A percentile compares a stretch with the other conserved stretches of the same genome.
These are phyloP conservation scores for Sphagnum magellanicum DNA, from an alignment of 228 moss, liverwort and hornwort genomes.

Conservation along the genomic window DNA sequence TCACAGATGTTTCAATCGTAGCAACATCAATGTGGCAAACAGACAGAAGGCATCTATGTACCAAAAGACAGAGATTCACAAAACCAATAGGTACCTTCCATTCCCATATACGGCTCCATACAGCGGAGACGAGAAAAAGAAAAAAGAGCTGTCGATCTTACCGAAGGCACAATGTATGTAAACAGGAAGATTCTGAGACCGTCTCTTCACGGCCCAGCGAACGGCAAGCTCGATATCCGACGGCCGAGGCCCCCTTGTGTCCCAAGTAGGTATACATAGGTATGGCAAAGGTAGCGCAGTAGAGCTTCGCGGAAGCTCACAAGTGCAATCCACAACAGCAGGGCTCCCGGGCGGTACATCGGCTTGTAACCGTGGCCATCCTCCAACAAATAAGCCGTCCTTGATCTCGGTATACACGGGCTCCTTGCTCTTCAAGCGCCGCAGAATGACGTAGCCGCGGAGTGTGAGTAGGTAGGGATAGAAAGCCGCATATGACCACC, in stretches of 20 bases:
- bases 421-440: conserved; percentile 53
- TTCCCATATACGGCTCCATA: not conserved
- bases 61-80: not conserved
- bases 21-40: not conserved
- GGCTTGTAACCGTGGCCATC: conserved; percentile 50
- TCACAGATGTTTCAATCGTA: too few relatives aligned
- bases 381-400: conserved; percentile 75
- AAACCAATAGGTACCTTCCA: not conserved
- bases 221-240: conserved; percentile 66
- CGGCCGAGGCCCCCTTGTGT: conserved; percentile 60
- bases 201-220: conserved; percentile 60
- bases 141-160: conserved; percentile 13
- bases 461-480: conserved; percentile 67
- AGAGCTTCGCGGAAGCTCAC: conserved; percentile 70
- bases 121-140: not conserved
- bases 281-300: conserved; percentile 40
- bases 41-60: not conserved
- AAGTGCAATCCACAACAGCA: conserved; percentile 84
- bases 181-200: conserved; percentile 26
- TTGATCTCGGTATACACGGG: conserved; percentile 63
- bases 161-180: conserved; percentile 89
- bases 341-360: conserved; percentile 67
- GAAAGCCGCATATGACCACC: conserved; percentile 62
- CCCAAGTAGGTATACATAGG: conserved; percentile 71
- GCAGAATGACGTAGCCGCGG: conserved; percentile 55